Percentiles rank a stretch among this genome's conserved stretches.
Conservation (phyloP, 2,329 filamentous ascomycete genomes). For the Colletotrichum shisoi region DNA sequence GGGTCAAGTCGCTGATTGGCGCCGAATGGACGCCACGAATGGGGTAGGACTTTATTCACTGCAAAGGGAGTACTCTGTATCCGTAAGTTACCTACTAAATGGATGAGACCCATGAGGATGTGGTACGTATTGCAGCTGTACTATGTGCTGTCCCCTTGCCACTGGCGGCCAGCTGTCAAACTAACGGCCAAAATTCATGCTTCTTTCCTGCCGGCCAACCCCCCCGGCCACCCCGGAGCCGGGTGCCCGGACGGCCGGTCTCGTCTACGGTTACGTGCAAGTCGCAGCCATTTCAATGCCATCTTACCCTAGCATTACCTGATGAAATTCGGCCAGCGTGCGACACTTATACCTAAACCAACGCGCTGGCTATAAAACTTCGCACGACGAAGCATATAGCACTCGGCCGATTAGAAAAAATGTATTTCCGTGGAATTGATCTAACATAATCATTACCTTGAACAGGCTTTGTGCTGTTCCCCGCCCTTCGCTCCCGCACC, state of each 20-base stretch:
- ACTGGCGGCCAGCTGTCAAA: no score
- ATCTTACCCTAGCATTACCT: conserved; percentile 10
- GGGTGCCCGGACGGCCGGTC: conserved; percentile 15
- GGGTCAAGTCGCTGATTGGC: neutral
- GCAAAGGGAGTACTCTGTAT: no score
- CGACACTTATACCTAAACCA: neutral
- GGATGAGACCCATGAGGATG: no score
- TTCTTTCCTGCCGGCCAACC: conserved; percentile 9
- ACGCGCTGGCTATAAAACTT: neutral
- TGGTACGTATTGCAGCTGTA: no score
- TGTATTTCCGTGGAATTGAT: conserved; percentile 15
- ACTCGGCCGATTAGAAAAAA: neutral
- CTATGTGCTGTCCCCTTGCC: no score
- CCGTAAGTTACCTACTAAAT: no score
- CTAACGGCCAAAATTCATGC: neutral
- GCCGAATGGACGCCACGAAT: conserved; percentile 14
- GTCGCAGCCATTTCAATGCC: conserved; percentile 2
- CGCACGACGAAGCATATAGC: neutral
- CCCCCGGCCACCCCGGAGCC: conserved; percentile 5
- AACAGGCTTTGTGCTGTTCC: conserved; percentile 27
- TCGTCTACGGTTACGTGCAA: conserved; percentile 28
- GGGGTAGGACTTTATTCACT: conserved; percentile 11
- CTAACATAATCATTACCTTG: conserved; percentile 35
- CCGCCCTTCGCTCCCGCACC: neutral
- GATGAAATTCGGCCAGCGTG: neutral